Conservation (phyloP, 768 basidiomycete species). For the Collybia sordida region DNA sequence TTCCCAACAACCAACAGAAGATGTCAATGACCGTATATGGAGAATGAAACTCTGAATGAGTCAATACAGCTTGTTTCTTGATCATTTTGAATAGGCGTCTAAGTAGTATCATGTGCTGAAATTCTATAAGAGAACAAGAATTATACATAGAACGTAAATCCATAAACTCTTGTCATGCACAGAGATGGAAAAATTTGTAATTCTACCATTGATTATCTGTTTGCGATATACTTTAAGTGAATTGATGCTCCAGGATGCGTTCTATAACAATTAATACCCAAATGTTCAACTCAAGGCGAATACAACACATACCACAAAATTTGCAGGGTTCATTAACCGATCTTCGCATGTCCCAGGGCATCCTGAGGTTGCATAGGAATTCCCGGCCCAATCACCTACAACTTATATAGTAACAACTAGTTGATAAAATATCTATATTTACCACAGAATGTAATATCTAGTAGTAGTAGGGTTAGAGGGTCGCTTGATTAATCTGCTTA, state of each 20-base stretch:
- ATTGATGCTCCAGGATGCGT: slow-evolving; percentile 82
- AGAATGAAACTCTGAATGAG: slow-evolving; percentile 54
- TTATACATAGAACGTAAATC: too few species aligned
- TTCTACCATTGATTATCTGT: slow-evolving; percentile 40
- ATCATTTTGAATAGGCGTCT: background rate
- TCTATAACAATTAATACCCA: slow-evolving; percentile 37
- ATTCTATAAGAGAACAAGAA: background rate
- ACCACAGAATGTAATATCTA: slow-evolving; percentile 87
- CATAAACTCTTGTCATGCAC: too few species aligned
- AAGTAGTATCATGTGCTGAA: background rate
- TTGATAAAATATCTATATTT: slow-evolving; percentile 18
- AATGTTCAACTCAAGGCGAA: slow-evolving; percentile 2
- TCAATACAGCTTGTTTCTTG: background rate
- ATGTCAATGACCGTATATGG: slow-evolving; percentile 46
- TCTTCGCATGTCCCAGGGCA: slow-evolving; percentile 76
- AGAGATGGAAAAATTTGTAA: slow-evolving; percentile 18
- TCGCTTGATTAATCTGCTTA: slow-evolving; percentile 21
- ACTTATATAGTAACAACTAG: background rate
- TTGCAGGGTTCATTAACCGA: slow-evolving; percentile 62
- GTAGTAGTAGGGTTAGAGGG: background rate
- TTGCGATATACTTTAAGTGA: slow-evolving; percentile 73
- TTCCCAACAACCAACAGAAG: slow-evolving; percentile 19
- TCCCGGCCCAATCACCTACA: slow-evolving; percentile 82
- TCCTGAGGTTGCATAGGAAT: slow-evolving; percentile 69
- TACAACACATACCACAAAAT: slow-evolving; percentile 59